Evolutionary conservation across 495 filamentous ascomycete genomes (phyloP).

Genomic region (Diplogelasinospora grovesii): DNA sequence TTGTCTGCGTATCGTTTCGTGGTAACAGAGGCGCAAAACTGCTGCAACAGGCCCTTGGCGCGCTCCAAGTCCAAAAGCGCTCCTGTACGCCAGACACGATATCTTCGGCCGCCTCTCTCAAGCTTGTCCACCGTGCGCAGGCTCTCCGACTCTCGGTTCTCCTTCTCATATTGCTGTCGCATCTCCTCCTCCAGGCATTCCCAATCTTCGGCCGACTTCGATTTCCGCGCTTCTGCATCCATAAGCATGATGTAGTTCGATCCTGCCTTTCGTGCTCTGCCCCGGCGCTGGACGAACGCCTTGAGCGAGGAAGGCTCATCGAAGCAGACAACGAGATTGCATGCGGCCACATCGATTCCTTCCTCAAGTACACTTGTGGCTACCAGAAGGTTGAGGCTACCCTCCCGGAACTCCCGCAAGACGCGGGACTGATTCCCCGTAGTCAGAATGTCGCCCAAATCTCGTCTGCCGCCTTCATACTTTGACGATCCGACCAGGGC

Average conservation of each 20-base stretch:
- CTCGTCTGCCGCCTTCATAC: constrained; percentile 31
- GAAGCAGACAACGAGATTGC: constrained; percentile 65
- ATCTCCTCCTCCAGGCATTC: constrained; percentile 54
- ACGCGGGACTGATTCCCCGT: constrained; percentile 42
- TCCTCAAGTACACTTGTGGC: constrained; percentile 69
- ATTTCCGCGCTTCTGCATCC: constrained; percentile 8
- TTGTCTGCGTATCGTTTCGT: constrained; percentile 29
- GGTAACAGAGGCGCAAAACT: constrained; percentile 59
- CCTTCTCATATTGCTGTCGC: constrained; percentile 55
- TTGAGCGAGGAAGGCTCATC: constrained; percentile 60
- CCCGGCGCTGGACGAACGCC: constrained; percentile 68
- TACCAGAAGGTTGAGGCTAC: constrained; percentile 59
- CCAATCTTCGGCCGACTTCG: constrained; percentile 39
- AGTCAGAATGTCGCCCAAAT: constrained; percentile 51
- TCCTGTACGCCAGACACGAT: constrained; percentile 11
- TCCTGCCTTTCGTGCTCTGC: constrained; percentile 56
- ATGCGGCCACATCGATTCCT: constrained; percentile 67
- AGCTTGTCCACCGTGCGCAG: background rate
- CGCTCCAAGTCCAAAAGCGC: constrained; percentile 57
- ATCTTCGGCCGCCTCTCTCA: background rate
- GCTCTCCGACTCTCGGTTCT: constrained; percentile 32
- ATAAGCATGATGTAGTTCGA: constrained; percentile 60
- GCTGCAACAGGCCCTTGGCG: constrained; percentile 56
- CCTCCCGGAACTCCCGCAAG: constrained; percentile 53
- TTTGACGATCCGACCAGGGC: constrained; percentile 58